These are phyloP conservation scores for Microbotryum lychnidis-dioicae DNA, from an alignment of 1,284 basidiomycete species.

Conservation along the genomic window DNA sequence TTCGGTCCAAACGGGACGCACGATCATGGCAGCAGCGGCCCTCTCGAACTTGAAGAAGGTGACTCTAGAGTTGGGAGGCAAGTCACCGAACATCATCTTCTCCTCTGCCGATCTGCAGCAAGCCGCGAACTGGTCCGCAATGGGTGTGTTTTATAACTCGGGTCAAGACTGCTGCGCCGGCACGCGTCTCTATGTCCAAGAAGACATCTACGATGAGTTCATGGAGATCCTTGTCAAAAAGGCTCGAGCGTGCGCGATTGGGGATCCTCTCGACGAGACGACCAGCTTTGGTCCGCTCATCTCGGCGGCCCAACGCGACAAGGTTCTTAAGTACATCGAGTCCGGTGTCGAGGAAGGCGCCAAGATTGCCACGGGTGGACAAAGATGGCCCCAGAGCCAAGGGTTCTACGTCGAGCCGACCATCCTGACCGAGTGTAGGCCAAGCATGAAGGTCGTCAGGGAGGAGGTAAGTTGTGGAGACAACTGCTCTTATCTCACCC, in stretches of 20 bases:
- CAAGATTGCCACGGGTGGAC: conserved; percentile 66
- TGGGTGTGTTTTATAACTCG: conserved; percentile 28
- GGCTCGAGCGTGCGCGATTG: conserved; percentile 61
- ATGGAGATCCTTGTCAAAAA: conserved; percentile 57
- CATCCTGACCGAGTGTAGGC: conserved; percentile 41
- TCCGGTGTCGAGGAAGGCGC: conserved; percentile 78
- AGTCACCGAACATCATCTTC: conserved; percentile 38
- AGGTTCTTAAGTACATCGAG: conserved; percentile 82
- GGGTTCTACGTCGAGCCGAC: conserved; percentile 41
- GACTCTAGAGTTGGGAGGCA: conserved; percentile 41
- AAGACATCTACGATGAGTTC: conserved; percentile 66
- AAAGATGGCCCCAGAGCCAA: conserved; percentile 45
- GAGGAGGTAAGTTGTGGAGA: conserved; percentile 35
- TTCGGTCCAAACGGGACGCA: conserved; percentile 37
- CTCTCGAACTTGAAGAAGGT: conserved; percentile 40
- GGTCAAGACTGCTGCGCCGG: conserved; percentile 32
- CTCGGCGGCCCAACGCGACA: conserved; percentile 61
- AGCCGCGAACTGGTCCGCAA: conserved; percentile 31
- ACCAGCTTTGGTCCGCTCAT: conserved; percentile 66
- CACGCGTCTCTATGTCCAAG: conserved; percentile 29
- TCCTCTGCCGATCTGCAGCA: conserved; percentile 32
- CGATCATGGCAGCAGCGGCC: conserved; percentile 40
- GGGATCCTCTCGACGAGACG: conserved; percentile 55
- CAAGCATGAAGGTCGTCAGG: conserved; percentile 37
- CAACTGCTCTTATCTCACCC: background rate